Conservation (phyloP, 177 flowering plant species). For the Tripterygium wilfordii region DNA sequence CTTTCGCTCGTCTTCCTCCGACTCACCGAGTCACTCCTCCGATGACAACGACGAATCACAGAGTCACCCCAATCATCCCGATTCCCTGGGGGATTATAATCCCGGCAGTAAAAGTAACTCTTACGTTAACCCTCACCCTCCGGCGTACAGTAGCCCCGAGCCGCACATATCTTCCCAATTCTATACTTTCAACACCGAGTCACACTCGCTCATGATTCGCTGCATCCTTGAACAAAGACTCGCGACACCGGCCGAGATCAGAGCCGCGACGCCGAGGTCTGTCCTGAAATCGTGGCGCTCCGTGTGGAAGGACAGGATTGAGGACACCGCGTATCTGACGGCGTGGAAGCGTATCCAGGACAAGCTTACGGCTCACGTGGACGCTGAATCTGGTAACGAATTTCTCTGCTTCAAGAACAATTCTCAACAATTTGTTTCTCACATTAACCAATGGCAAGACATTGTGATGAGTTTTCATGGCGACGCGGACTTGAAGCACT, state of each 20-base stretch:
- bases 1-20: slow-evolving; percentile 35
- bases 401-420: slow-evolving; percentile 83
- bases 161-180: slow-evolving; percentile 90
- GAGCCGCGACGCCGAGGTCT: slow-evolving; percentile 61
- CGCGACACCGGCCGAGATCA: slow-evolving; percentile 79
- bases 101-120: background rate
- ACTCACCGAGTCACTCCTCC: slow-evolving; percentile 19
- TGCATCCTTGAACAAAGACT: slow-evolving; percentile 62
- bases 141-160: slow-evolving; percentile 52
- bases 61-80: slow-evolving; percentile 14
- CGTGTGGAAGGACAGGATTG: slow-evolving; percentile 98
- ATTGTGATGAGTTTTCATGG: slow-evolving; percentile 77
- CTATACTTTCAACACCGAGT: slow-evolving; percentile 82
- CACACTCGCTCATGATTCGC: slow-evolving; percentile 78
- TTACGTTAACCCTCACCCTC: slow-evolving; percentile 6
- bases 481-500: slow-evolving; percentile 70
- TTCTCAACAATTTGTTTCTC: slow-evolving; percentile 74
- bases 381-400: slow-evolving; percentile 39
- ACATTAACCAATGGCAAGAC: slow-evolving; percentile 83
- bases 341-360: slow-evolving; percentile 99
- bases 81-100: too few species aligned
- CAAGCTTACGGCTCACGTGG: slow-evolving; percentile 63
- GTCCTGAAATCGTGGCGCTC: slow-evolving; percentile 89
- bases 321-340: slow-evolving; percentile 87
- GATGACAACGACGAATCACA: slow-evolving; percentile 25